phyloP scores from a whole-genome alignment of 2,329 filamentous ascomycete species.

The Pseudofabraea citricarpa region DNA sequence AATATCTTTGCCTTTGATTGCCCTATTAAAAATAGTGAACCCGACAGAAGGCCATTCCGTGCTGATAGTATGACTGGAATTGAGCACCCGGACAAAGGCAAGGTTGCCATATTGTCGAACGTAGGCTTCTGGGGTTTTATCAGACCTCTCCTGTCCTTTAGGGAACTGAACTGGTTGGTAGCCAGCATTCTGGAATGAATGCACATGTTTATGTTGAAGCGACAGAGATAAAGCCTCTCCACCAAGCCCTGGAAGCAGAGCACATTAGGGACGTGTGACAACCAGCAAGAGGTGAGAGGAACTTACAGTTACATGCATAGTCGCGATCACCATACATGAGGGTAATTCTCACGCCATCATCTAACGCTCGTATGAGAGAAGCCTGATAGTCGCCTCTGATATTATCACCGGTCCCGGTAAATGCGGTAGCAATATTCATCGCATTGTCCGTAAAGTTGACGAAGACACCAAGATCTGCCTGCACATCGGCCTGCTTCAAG shows the following conservation, averaged over 20 bases:
- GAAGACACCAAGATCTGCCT: slow-evolving; percentile 52
- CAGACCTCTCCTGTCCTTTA: too few relatives aligned
- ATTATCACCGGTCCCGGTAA: slow-evolving; percentile 48
- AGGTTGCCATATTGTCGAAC: background rate
- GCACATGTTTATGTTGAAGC: background rate
- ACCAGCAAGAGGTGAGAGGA: background rate
- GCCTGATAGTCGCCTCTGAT: slow-evolving; percentile 54
- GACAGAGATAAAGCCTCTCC: slow-evolving; percentile 1
- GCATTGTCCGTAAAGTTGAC: slow-evolving; percentile 49
- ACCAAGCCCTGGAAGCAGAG: slow-evolving; percentile 3
- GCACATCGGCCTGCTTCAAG: slow-evolving; percentile 29
- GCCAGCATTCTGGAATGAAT: background rate
- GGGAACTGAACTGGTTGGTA: background rate
- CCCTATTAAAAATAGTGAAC: too few relatives aligned
- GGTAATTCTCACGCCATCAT: slow-evolving; percentile 58
- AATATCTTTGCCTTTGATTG: background rate
- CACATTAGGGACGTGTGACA: too few relatives aligned
- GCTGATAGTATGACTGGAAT: background rate
- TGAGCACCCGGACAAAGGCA: background rate
- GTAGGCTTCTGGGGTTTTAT: background rate
- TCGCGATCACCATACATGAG: slow-evolving; percentile 62
- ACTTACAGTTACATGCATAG: slow-evolving; percentile 52
- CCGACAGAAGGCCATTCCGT: too few relatives aligned
- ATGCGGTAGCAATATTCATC: slow-evolving; percentile 35
- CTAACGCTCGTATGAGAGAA: slow-evolving; percentile 52